Evolutionary conservation across 75 land plant species (phyloP), one percentile per base, ranked within the genome.

Genomic region (Picea sitchensis): DNA sequence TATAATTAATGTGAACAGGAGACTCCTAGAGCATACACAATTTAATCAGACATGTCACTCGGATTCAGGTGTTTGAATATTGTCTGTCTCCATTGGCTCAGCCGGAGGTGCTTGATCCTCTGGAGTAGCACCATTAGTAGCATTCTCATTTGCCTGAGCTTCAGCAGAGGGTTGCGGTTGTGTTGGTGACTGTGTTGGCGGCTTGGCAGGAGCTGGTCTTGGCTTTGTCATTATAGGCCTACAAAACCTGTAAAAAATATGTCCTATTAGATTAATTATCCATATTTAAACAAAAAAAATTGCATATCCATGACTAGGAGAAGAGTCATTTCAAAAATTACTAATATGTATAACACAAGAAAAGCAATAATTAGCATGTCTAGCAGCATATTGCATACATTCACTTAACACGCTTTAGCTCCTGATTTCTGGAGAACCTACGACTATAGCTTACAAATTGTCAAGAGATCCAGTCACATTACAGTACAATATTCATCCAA

Each of bases 201-300:
- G 89, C 82, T 92, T 93, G 5, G 93, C 80, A 1, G 95, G 91
- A 4, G 90, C 80, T 11, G 95, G 95, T 80, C 81, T 84, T 31
- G 92, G 83, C 75, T 92, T 94, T 4, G 89, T 96, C 99, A 96
- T 96, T 78, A 93, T 90, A 4, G 99, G 98, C 84, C 91, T 91
- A 78, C 99, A 96, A 65, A 93, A 88, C 86, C 99, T 92, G 91
- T 71, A 26, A 26, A 77, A 62, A 78, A 20, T 34, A 80, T 6
- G 58, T 80, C 7, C 14, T 23, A 13, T 31, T 14, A 51, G 14
- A 60, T 21, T 21, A 18, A 3, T 17, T n/a, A 13, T 12, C 12
- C 30, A n/a, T 64, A n/a, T 21, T n/a, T 21, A 18, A 63, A 21
- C 9, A 26, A 17, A 51, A 51, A 51, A 51, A 51, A 51, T 51